Percentiles rank a stretch among this genome's conserved stretches.
Evolutionary conservation across 2,329 filamentous ascomycete species (phyloP).

Genomic region (Acrocalymma vagum): DNA sequence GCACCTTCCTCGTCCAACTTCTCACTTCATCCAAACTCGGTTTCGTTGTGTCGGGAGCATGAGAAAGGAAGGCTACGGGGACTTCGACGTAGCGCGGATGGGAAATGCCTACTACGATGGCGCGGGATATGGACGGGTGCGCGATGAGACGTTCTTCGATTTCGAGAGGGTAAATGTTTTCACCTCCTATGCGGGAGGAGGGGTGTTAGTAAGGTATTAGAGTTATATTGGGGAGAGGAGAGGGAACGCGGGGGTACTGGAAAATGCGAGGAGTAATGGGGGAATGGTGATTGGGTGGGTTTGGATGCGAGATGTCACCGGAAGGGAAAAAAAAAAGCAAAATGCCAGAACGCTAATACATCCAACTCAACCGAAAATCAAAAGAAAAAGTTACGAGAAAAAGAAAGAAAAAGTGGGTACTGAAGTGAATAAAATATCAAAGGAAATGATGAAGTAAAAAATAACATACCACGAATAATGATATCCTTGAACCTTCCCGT

Average conservation of each 20-base stretch:
- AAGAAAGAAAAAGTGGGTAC: slow-evolving; percentile 28
- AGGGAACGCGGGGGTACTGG: no score
- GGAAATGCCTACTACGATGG: slow-evolving; percentile 74
- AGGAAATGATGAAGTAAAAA: background rate
- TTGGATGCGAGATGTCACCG: no score
- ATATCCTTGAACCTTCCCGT: slow-evolving; percentile 83
- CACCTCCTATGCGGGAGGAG: slow-evolving; percentile 35
- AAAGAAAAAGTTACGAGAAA: no score
- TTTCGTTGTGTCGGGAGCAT: slow-evolving; percentile 28
- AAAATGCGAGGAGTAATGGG: no score
- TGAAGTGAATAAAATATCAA: background rate
- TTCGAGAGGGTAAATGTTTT: slow-evolving; percentile 70
- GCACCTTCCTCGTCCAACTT: slow-evolving; percentile 46
- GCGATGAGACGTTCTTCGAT: slow-evolving; percentile 76
- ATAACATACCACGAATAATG: slow-evolving; percentile 69
- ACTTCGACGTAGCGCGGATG: slow-evolving; percentile 78
- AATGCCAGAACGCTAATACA: no score
- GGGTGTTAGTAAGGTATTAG: slow-evolving; percentile 1
- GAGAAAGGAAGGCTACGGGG: slow-evolving; percentile 69
- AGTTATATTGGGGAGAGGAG: no score
- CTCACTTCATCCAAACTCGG: slow-evolving; percentile 44
- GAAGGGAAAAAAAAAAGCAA: no score
- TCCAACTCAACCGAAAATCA: no score
- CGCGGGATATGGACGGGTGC: slow-evolving; percentile 69
- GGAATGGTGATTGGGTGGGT: no score